Percentiles rank a stretch among this genome's conserved stretches.
phyloP scores from a whole-genome alignment of 805 yeast genomes.

The Metschnikowia borealis region DNA sequence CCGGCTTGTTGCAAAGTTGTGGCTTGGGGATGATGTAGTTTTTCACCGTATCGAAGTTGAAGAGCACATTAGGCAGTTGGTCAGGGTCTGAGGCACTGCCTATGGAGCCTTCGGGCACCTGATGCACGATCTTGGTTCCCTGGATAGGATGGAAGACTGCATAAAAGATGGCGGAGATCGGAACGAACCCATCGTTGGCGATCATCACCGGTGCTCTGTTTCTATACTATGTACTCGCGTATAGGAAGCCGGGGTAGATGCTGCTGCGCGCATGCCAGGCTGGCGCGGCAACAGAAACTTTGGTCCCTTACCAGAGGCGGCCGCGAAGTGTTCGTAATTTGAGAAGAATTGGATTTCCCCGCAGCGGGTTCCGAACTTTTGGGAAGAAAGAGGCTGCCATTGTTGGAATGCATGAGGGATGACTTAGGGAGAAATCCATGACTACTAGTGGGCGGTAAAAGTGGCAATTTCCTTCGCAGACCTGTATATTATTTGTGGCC shows the following conservation, averaged over 20 bases:
- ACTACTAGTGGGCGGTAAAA: background rate
- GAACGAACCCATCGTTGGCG: slow-evolving; percentile 64
- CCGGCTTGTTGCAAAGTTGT: slow-evolving; percentile 75
- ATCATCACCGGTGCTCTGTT: slow-evolving; percentile 22
- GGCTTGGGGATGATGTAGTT: slow-evolving; percentile 94
- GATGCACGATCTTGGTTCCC: slow-evolving; percentile 88
- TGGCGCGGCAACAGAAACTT: background rate
- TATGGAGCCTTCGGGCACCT: slow-evolving; percentile 78
- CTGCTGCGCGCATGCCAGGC: background rate
- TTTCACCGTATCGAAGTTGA: slow-evolving; percentile 80
- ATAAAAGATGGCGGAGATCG: slow-evolving; percentile 84
- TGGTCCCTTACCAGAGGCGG: background rate
- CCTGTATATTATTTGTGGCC: background rate
- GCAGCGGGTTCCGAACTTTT: background rate
- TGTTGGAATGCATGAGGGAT: background rate
- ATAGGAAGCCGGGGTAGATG: background rate
- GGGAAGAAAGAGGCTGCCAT: background rate
- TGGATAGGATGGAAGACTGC: slow-evolving; percentile 93
- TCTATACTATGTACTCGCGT: background rate
- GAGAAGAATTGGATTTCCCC: background rate
- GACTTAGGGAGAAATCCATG: background rate
- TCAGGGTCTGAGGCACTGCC: slow-evolving; percentile 11
- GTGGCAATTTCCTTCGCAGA: background rate
- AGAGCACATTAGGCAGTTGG: slow-evolving; percentile 27
- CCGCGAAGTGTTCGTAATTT: background rate